Conservation (phyloP, 345 rosid genomes). For the Camelina laxa region DNA sequence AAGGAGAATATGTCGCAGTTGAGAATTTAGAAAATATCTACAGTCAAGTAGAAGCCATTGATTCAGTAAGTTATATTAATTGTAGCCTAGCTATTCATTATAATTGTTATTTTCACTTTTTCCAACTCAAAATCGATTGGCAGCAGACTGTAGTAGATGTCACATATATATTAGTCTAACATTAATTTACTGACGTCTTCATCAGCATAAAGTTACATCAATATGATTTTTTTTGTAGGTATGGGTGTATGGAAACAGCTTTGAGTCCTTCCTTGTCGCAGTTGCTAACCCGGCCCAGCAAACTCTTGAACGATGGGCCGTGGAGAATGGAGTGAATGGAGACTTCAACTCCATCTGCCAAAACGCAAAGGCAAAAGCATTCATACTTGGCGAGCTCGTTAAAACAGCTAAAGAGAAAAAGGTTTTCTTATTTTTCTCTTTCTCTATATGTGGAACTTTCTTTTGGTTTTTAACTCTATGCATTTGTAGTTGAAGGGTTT, state of each 20-base stretch:
- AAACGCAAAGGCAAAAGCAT: slow-evolving; percentile 64
- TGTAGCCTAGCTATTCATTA: neutral
- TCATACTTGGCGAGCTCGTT: slow-evolving; percentile 66
- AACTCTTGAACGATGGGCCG: slow-evolving; percentile 77
- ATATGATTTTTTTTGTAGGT: slow-evolving; percentile 45
- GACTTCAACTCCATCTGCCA: slow-evolving; percentile 67
- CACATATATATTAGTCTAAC: neutral
- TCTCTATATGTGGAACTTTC: neutral
- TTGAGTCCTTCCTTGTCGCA: slow-evolving; percentile 75
- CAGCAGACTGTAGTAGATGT: neutral
- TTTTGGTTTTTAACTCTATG: neutral
- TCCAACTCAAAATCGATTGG: neutral
- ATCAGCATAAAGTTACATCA: slow-evolving; percentile 17
- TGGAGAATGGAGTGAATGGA: slow-evolving; percentile 58
- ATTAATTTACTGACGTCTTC: neutral
- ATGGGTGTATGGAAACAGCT: slow-evolving; percentile 93
- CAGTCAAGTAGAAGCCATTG: slow-evolving; percentile 59
- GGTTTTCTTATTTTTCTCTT: slow-evolving; percentile 45
- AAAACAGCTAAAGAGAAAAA: slow-evolving; percentile 67
- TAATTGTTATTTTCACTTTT: neutral
- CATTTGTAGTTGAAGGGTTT: slow-evolving; percentile 73
- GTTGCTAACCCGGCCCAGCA: slow-evolving; percentile 65
- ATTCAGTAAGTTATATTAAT: slow-evolving; percentile 51
- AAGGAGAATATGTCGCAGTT: slow-evolving; percentile 94
- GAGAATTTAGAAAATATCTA: slow-evolving; percentile 85